Conservation (phyloP, 768 basidiomycete genomes). For the Macrolepiota fuliginosa region DNA sequence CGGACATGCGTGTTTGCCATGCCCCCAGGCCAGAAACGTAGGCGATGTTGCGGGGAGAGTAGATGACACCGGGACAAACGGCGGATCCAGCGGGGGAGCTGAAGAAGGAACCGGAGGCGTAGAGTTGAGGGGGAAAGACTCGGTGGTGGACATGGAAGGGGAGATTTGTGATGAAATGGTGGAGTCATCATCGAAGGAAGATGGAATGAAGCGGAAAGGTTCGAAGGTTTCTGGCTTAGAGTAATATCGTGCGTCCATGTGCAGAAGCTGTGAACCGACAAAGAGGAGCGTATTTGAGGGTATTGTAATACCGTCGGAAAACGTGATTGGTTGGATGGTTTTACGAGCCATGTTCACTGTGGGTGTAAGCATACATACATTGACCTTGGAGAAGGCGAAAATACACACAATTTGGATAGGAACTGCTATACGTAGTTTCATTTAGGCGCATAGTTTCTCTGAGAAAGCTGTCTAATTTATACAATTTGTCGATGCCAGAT, state of each 20-base stretch:
- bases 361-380: background rate
- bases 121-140: background rate
- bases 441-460: conserved; percentile 38
- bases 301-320: conserved; percentile 9
- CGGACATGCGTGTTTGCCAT: conserved; percentile 33
- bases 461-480: conserved; percentile 44
- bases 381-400: background rate
- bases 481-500: conserved; percentile 32
- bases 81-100: background rate
- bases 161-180: background rate
- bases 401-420: background rate
- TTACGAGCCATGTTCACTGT: conserved; percentile 10
- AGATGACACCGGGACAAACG: background rate
- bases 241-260: background rate
- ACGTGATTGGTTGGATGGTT: conserved; percentile 5
- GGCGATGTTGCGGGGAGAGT: conserved; percentile 20
- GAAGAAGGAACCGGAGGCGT: background rate
- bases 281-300: conserved; percentile 5
- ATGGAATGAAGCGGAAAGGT: background rate
- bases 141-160: background rate
- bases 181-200: background rate
- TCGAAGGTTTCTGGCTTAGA: background rate
- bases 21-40: conserved; percentile 33
- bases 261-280: conserved; percentile 7
- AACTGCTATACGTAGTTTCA: conserved; percentile 23